phyloP scores from a whole-genome alignment of 768 basidiomycete genomes.

The Lactarius pseudohatsudake region DNA sequence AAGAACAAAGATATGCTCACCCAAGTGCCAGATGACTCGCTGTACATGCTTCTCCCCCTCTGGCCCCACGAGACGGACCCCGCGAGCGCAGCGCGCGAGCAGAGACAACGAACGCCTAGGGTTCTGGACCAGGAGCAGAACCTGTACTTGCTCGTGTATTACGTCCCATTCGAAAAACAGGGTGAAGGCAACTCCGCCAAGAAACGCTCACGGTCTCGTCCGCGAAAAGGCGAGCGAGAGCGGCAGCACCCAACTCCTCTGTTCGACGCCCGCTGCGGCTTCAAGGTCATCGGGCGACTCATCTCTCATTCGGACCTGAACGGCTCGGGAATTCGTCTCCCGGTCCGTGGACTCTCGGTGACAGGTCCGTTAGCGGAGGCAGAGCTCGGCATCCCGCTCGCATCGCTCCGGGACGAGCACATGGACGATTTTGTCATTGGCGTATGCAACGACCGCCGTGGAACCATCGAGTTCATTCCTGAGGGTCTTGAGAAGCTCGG shows the following conservation, averaged over 20 bases:
- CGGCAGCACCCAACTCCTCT: constrained; percentile 8
- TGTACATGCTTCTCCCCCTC: constrained; percentile 84
- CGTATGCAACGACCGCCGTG: constrained; percentile 57
- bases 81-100: constrained; percentile 27
- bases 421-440: constrained; percentile 53
- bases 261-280: constrained; percentile 55
- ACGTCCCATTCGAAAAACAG: constrained; percentile 54
- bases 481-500: constrained; percentile 79
- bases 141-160: constrained; percentile 79
- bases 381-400: constrained; percentile 37
- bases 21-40: constrained; percentile 61
- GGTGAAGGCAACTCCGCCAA: constrained; percentile 38
- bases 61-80: constrained; percentile 77
- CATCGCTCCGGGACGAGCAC: constrained; percentile 39
- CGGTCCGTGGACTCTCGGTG: constrained; percentile 67
- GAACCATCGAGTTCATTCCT: constrained; percentile 73
- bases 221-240: constrained; percentile 35
- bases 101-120: constrained; percentile 28
- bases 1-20: constrained; percentile 48
- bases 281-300: constrained; percentile 74
- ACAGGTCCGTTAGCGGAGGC: constrained; percentile 55
- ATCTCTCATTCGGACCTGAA: constrained; percentile 72
- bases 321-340: constrained; percentile 70
- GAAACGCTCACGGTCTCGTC: constrained; percentile 43
- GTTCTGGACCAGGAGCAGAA: constrained; percentile 52